A percentile compares a stretch with the other conserved stretches of the same genome.
Evolutionary conservation across 2,329 filamentous ascomycete genomes (phyloP).

Genomic region (Cercospora sp.): DNA sequence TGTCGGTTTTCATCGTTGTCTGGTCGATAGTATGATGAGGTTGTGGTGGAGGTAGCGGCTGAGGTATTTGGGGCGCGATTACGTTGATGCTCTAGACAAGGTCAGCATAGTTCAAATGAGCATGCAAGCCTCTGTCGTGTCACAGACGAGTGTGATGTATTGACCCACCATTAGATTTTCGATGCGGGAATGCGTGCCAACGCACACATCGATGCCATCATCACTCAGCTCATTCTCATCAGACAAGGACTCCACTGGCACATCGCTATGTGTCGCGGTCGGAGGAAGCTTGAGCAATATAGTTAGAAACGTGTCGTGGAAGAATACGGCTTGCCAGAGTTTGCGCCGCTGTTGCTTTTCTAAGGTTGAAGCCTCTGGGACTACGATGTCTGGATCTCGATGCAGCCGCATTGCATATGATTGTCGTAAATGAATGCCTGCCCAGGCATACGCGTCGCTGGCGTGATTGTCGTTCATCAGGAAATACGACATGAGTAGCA

Average conservation of each 20-base stretch:
- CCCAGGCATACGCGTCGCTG: constrained; percentile 79
- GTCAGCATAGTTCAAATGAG: not conserved
- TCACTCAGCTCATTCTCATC: constrained; percentile 58
- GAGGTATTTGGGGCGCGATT: constrained; percentile 45
- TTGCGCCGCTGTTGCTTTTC: constrained; percentile 79
- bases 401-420: constrained; percentile 80
- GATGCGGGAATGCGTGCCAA: constrained; percentile 43
- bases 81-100: constrained; percentile 46
- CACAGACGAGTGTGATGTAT: not conserved
- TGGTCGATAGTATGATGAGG: constrained; percentile 39
- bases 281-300: constrained; percentile 76
- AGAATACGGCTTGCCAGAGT: constrained; percentile 76
- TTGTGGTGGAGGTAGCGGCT: constrained; percentile 35
- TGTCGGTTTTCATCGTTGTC: constrained; percentile 37
- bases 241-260: constrained; percentile 69
- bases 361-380: constrained; percentile 64
- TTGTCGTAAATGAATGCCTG: constrained; percentile 73
- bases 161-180: constrained; percentile 48
- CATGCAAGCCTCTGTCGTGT: not conserved
- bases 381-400: constrained; percentile 71
- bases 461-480: constrained; percentile 84
- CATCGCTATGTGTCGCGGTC: constrained; percentile 75
- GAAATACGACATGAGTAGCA: constrained; percentile 81
- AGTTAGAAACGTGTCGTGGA: constrained; percentile 80
- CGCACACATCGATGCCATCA: constrained; percentile 62